Base-by-base conservation (phyloP, 2,329 filamentous ascomycete genomes). In the Trichophyton rubrum region DNA sequence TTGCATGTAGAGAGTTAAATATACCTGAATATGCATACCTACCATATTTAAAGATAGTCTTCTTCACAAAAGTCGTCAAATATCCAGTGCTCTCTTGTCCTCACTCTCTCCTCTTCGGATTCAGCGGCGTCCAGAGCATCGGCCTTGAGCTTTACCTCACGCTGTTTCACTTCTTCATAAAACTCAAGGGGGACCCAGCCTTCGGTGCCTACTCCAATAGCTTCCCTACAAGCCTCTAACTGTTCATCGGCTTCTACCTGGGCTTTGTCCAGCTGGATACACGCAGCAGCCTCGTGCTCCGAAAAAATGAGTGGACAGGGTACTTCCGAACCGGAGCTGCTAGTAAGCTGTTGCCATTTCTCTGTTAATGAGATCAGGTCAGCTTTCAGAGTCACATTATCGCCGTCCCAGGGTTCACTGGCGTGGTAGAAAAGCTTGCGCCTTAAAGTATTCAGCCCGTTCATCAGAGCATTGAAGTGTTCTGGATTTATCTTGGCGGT, bases 191-290 rank as follows among this genome's bases (percentile, higher is more conserved):
- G 22, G 27, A 60, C 55, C 61, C 61, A 62, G 7, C 61, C 61
- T 4, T 62, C 61, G n/a, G 38, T 55, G 20, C 27, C 40, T 20
- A 62, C 58, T 3, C 61, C 61, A 30, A 62, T 60, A 20, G 35
- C 55, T 17, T 30, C n/a, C 38, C 53, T 49, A 13, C 55, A 60
- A n/a, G 1, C 68, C 68, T 47, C 60, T 45, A 38, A 72, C n/a
- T 60, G 45, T 7, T 24, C 9, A 33, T 62, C 61, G 45, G 45
- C 56, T 3, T 56, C 49, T 43, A 51, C 40, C 22, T 60, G 53
- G 17, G 59, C 61, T 17, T 4, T 22, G 3, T 60, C 38, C 24
- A 62, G 27, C 22, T 57, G 40, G 40, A 60, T 20, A 33, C 49
- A 56, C 11, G 56, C 35, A 8, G 41, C 40, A 24, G 47, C 30